Conservation (phyloP, 306 rosid species). For the Cucumis sativus region Cucumber_9930_V3 NC_026657.2:10777001-10777500, state of each 20-base stretch:
- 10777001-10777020: not conserved
- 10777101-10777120: not conserved
- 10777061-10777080: not conserved
- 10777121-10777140: not conserved
- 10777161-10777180: not conserved
- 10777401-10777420: not conserved
- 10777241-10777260: constrained; percentile 35
- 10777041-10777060: not conserved
- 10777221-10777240: constrained; percentile 15
- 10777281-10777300: constrained; percentile 94
- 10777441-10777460: not conserved
- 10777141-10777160: not conserved
- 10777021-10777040: not conserved
- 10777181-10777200: not conserved
- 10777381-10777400: not conserved
- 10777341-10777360: constrained; percentile 20
- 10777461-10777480: not conserved
- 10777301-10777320: constrained; percentile 89
- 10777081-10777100: not conserved
- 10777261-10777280: constrained; percentile 97
- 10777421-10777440: not conserved
- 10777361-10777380: not conserved
- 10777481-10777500: not conserved
- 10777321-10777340: constrained; percentile 84
- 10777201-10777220: not conserved